Conservation (phyloP, 192 early-diverging fungal species). For the Coemansia sp. region DNA sequence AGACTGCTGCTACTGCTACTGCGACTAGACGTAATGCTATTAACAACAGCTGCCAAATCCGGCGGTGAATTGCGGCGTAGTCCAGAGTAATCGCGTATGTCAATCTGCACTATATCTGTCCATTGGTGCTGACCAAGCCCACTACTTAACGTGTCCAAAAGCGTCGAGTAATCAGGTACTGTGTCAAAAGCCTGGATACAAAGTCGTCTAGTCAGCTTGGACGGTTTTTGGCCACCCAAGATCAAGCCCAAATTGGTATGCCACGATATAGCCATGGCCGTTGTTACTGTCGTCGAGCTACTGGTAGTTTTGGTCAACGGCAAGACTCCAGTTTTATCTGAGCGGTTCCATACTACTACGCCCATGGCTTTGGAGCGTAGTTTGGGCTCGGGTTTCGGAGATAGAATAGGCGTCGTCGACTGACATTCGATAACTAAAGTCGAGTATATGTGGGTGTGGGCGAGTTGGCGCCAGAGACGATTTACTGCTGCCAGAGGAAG, state of each 20-base stretch:
- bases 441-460: conserved; percentile 4
- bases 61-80: neutral
- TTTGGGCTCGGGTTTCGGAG: neutral
- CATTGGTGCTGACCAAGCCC: conserved; percentile 4
- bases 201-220: neutral
- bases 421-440: conserved; percentile 32
- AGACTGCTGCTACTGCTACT: conserved; percentile 9
- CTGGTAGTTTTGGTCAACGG: neutral
- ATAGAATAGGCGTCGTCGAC: neutral
- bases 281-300: neutral
- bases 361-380: neutral
- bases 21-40: conserved; percentile 1
- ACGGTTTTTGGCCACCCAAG: neutral
- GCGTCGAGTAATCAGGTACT: conserved; percentile 13
- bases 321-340: neutral
- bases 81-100: conserved; percentile 19
- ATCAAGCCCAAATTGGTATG: conserved; percentile 13
- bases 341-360: neutral
- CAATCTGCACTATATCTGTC: neutral
- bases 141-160: conserved; percentile 6
- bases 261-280: neutral
- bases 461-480: conserved; percentile 20
- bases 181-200: conserved; percentile 24
- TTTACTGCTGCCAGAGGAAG: conserved; percentile 21
- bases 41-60: neutral